Percentiles rank a stretch among this genome's conserved stretches.
Conservation (phyloP, 805 yeast species). For the Zygotorulaspora sp. region DNA sequence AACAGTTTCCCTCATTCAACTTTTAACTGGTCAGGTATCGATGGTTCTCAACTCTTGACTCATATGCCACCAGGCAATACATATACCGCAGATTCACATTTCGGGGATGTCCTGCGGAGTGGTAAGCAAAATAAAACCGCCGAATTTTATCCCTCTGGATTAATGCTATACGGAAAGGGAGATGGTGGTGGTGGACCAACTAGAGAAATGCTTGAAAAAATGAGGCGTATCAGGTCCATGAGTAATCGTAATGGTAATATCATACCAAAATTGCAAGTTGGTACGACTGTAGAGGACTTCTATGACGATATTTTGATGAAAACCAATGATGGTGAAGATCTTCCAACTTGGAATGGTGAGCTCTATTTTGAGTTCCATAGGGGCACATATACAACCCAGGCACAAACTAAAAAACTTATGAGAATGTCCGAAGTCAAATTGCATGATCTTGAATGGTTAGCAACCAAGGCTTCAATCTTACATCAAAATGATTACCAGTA, state of each 20-base stretch:
- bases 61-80: constrained; percentile 99
- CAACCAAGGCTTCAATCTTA: constrained; percentile 62
- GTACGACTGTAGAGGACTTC: constrained; percentile 69
- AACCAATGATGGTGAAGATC: constrained; percentile 58
- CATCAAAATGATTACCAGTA: constrained; percentile 53
- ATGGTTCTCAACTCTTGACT: constrained; percentile 86
- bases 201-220: constrained; percentile 86
- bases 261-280: constrained; percentile 77
- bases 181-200: constrained; percentile 99
- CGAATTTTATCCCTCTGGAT: constrained; percentile 72
- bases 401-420: constrained; percentile 76
- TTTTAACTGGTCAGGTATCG: constrained; percentile 93
- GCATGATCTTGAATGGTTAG: constrained; percentile 81
- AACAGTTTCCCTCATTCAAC: constrained; percentile 85
- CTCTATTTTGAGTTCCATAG: constrained; percentile 92
- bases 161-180: constrained; percentile 85
- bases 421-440: constrained; percentile 68
- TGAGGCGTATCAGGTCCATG: constrained; percentile 86
- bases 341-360: constrained; percentile 92
- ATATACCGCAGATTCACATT: constrained; percentile 87
- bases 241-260: constrained; percentile 68
- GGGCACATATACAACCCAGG: constrained; percentile 95
- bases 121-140: constrained; percentile 77
- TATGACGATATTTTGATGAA: constrained; percentile 58
- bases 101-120: constrained; percentile 86